Evolutionary conservation across 495 filamentous ascomycete species (phyloP), one percentile per base, ranked within the genome.

Genomic region (Echria macrotheca): DNA sequence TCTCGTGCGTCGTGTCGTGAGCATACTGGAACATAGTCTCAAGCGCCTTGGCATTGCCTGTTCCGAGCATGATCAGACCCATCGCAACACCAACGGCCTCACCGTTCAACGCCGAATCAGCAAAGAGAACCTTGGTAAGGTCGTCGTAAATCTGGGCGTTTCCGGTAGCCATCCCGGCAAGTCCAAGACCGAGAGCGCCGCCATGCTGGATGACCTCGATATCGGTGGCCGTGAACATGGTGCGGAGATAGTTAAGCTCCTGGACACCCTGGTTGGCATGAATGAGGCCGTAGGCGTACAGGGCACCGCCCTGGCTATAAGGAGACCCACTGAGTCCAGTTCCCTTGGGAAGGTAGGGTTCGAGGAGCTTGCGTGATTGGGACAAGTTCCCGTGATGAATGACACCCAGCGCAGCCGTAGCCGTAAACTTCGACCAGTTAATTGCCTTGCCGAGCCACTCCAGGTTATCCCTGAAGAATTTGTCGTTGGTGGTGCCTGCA

Each of bases 381-480:
- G 83, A 85, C 33, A 97, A 69, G 61, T 99, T 97, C 37, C 94
- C 94, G 15, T 86, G 82, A 68, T 99, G 94, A 47, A 99, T 96
- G 24, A 96, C 93, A 63, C 94, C 94, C 22, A 99, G 72, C 5
- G 94, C 91, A 40, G 94, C 94, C 9, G 94, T 99, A 5, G 94
- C 94, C 1, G 94, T 95, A 64, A 99, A 99, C 61, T 99, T 99
- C 48, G 93, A 96, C 94, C 94, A 99, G 71, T 99, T 99, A 12
- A 97, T 88, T 36, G 94, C 94, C 71, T 97, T 99, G 25, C 91
- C 89, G 7, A 99, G 77, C 94, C 94, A 99, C 42, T 99, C 94
- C 22, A 99, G 68, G 52, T 97, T 99, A 54, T 96, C 90, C 2
- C 94, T 78, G 75, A 97, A 96, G 72, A 97, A 99, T 57, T 86